Evolutionary conservation across 495 filamentous ascomycete species (phyloP).

Genomic region (Hypomontagnella monticulosa): DNA sequence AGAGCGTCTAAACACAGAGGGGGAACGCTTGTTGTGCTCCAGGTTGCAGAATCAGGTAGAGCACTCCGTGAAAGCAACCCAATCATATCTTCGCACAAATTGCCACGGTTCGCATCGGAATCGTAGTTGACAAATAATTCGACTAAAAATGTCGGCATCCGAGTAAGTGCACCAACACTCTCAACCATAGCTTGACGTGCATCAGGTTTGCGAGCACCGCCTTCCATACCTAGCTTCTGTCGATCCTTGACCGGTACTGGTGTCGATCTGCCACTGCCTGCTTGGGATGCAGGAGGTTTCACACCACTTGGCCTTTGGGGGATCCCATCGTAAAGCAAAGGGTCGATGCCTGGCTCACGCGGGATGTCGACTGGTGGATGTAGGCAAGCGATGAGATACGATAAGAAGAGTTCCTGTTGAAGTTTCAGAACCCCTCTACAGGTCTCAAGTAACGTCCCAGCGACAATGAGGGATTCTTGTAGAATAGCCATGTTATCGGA

Average conservation of each 20-base stretch:
- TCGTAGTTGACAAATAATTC: constrained; percentile 99
- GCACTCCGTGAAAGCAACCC: constrained; percentile 92
- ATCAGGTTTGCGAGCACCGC: constrained; percentile 89
- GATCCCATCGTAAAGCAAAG: constrained; percentile 90
- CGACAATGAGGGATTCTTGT: constrained; percentile 89
- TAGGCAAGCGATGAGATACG: constrained; percentile 92
- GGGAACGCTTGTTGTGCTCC: constrained; percentile 98
- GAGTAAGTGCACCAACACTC: constrained; percentile 86
- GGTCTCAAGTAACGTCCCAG: constrained; percentile 88
- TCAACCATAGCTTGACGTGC: constrained; percentile 99
- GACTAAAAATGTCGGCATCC: constrained; percentile 92
- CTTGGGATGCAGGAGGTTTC: constrained; percentile 81
- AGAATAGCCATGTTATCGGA: constrained; percentile 95
- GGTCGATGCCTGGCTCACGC: constrained; percentile 87
- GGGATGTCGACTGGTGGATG: constrained; percentile 94
- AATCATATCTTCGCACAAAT: constrained; percentile 95
- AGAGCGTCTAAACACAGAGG: constrained; percentile 93
- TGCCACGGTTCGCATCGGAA: constrained; percentile 90
- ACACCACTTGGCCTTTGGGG: constrained; percentile 88
- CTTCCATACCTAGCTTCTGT: constrained; percentile 92
- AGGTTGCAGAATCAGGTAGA: constrained; percentile 96
- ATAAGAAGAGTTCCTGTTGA: constrained; percentile 96
- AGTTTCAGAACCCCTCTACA: constrained; percentile 93
- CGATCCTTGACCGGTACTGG: constrained; percentile 94
- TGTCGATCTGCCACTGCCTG: constrained; percentile 84